Conservation (phyloP, 805 yeast genomes). For the Kuraishia ogatae region DNA sequence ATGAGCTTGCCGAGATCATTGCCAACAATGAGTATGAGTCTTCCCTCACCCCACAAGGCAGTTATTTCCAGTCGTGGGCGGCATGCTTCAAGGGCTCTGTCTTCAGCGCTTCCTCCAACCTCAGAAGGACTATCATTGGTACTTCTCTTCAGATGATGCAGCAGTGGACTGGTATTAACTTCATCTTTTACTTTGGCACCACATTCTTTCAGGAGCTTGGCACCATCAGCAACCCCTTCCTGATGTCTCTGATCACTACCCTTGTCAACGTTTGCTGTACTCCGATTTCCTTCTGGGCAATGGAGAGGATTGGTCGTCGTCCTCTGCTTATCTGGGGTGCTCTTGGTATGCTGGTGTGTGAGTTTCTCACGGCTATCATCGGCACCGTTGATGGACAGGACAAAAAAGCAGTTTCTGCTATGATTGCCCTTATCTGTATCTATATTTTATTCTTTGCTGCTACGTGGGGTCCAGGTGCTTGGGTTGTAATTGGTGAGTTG, state of each 20-base stretch:
- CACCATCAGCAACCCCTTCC: constrained; percentile 34
- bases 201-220: constrained; percentile 52
- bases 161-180: constrained; percentile 74
- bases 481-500: constrained; percentile 56
- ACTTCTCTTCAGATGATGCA: constrained; percentile 43
- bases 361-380: constrained; percentile 46
- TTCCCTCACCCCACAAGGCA: constrained; percentile 23
- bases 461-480: constrained; percentile 78
- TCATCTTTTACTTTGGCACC: constrained; percentile 68
- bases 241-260: constrained; percentile 45
- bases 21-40: constrained; percentile 42
- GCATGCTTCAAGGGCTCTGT: constrained; percentile 36
- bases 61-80: constrained; percentile 29
- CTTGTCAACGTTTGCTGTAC: constrained; percentile 45
- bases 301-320: constrained; percentile 58
- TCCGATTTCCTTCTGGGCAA: constrained; percentile 41
- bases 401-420: constrained; percentile 20
- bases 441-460: constrained; percentile 74
- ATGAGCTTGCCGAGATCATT: constrained; percentile 40
- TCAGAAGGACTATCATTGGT: constrained; percentile 36
- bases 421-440: constrained; percentile 37
- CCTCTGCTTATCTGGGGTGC: constrained; percentile 39
- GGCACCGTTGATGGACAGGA: constrained; percentile 22
- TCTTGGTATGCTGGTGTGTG: constrained; percentile 39
- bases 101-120: constrained; percentile 25